Conservation (phyloP, 176 grass and related monocot genomes). For the Rhynchospora pubera region DNA sequence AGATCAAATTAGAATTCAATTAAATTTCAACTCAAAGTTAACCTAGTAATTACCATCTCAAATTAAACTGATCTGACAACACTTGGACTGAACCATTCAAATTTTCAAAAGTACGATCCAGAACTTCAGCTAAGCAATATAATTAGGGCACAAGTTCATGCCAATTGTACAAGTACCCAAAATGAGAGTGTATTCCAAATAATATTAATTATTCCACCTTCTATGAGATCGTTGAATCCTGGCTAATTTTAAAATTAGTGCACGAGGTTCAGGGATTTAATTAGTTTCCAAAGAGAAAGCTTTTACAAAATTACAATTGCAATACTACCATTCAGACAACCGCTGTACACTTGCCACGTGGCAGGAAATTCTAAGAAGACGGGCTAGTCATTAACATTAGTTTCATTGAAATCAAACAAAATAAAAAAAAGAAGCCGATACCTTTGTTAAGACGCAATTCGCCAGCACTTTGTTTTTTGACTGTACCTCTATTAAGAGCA, state of each 20-base stretch:
- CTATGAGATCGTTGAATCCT: neutral
- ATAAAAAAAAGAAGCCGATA: neutral
- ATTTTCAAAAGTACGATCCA: too few species aligned
- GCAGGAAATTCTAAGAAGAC: neutral
- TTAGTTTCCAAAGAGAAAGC: neutral
- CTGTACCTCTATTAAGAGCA: constrained; percentile 46
- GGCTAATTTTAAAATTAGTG: neutral
- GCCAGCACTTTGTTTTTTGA: constrained; percentile 74
- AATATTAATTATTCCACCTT: neutral
- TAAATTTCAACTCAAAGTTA: neutral
- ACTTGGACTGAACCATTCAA: too few species aligned
- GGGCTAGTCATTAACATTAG: neutral
- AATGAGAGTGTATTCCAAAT: neutral
- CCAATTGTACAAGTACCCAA: neutral
- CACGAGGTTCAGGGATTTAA: neutral
- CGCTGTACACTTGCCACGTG: neutral
- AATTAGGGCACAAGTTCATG: neutral
- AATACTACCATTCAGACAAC: neutral
- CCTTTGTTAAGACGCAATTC: constrained; percentile 84
- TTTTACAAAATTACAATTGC: neutral
- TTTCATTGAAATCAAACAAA: neutral
- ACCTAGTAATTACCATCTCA: neutral
- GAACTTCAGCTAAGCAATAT: neutral
- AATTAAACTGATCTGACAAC: too few species aligned
- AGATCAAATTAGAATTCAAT: neutral